phyloP scores from a whole-genome alignment of 768 basidiomycete species.

The Cyathus striatus region DNA sequence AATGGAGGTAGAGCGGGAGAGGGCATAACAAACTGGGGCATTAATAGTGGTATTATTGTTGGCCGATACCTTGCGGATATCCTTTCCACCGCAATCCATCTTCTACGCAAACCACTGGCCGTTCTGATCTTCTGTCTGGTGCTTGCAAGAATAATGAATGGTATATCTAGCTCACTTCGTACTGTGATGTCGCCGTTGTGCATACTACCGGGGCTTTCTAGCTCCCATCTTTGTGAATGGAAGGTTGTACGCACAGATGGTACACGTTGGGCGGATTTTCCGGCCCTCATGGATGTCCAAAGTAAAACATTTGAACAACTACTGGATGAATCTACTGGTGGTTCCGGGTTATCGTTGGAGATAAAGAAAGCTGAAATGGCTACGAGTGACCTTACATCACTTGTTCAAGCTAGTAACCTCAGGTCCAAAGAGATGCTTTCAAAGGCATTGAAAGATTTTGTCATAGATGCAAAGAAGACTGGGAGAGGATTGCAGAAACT shows the following conservation, averaged over 20 bases:
- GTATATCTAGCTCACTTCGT: conserved; percentile 37
- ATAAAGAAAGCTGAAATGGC: conserved; percentile 79
- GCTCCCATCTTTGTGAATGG: conserved; percentile 34
- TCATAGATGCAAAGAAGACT: conserved; percentile 54
- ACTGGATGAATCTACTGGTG: conserved; percentile 52
- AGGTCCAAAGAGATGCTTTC: conserved; percentile 55
- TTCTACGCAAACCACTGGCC: conserved; percentile 53
- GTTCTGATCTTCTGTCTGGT: conserved; percentile 48
- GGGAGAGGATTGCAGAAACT: conserved; percentile 58
- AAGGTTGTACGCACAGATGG: conserved; percentile 1
- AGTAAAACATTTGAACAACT: conserved; percentile 59
- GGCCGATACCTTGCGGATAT: conserved; percentile 43
- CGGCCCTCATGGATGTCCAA: conserved; percentile 54
- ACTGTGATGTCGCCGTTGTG: conserved; percentile 54
- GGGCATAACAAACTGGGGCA: conserved; percentile 20
- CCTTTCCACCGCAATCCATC: conserved; percentile 35
- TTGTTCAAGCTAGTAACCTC: conserved; percentile 61
- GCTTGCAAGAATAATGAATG: conserved; percentile 37
- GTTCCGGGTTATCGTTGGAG: conserved; percentile 56
- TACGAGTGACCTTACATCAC: conserved; percentile 56
- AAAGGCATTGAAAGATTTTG: conserved; percentile 46
- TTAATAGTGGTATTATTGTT: conserved; percentile 23
- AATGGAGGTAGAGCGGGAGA: too few species aligned
- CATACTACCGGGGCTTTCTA: conserved; percentile 53
- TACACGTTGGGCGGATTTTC: conserved; percentile 55